These are phyloP conservation scores for Aspergillus phoenicis DNA, from an alignment of 2,329 filamentous ascomycete genomes.

Conservation along the genomic window DNA sequence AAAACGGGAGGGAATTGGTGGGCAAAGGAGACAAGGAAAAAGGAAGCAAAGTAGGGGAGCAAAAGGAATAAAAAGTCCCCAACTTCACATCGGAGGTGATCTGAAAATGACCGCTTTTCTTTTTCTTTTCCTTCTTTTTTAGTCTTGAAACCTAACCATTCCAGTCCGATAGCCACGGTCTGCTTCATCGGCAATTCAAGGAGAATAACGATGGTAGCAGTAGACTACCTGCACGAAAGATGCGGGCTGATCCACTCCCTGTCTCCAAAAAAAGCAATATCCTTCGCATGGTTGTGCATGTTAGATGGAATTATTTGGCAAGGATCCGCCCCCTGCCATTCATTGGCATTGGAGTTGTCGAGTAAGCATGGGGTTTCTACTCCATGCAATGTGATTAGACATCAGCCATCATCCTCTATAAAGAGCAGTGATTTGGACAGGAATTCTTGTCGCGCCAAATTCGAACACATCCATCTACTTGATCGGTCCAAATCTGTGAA, in stretches of 20 bases:
- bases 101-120: not conserved
- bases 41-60: slow-evolving; percentile 2
- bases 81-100: slow-evolving; percentile 10
- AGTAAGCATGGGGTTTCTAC: not conserved
- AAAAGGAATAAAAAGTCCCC: not conserved
- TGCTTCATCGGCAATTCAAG: slow-evolving; percentile 10
- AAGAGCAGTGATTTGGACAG: not conserved
- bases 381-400: slow-evolving; percentile 2
- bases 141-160: slow-evolving; percentile 7
- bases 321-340: slow-evolving; percentile 14
- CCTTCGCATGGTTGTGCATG: slow-evolving; percentile 16
- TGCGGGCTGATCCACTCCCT: slow-evolving; percentile 21
- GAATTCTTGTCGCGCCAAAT: not conserved
- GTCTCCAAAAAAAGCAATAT: slow-evolving; percentile 12
- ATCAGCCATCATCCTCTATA: not conserved
- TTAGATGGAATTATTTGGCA: slow-evolving; percentile 19
- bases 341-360: slow-evolving; percentile 3
- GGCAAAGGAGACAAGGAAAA: slow-evolving; percentile 3
- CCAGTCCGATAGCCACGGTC: slow-evolving; percentile 9
- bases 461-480: not conserved
- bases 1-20: not conserved
- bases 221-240: slow-evolving; percentile 23
- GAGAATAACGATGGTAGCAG: slow-evolving; percentile 9
- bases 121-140: slow-evolving; percentile 2
- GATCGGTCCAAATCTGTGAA: not conserved